Percentiles rank a stretch among this genome's conserved stretches.
These are phyloP conservation scores for Crithidia acanthocephali DNA, from an alignment of 208 protist species.

Conservation along the genomic window DNA sequence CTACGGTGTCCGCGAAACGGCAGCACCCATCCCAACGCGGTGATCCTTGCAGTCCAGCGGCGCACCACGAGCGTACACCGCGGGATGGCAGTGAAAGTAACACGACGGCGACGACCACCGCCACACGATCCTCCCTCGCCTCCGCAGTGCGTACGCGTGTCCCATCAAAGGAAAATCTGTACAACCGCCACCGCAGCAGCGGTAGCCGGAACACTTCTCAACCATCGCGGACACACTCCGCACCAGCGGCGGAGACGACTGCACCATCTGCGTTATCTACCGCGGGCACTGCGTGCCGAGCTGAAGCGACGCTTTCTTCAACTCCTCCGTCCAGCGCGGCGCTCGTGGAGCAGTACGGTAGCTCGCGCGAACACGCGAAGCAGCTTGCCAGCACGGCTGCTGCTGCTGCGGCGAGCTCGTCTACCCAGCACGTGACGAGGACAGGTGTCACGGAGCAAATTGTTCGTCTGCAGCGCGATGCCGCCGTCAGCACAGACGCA, in stretches of 20 bases:
- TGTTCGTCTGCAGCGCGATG: slow-evolving; percentile 10
- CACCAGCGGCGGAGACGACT: not conserved
- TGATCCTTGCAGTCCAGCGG: not conserved
- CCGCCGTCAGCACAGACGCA: slow-evolving; percentile 36
- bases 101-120: not conserved
- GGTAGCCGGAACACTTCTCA: not conserved
- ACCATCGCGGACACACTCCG: not conserved
- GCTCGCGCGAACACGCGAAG: not conserved
- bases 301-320: not conserved
- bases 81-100: slow-evolving; percentile 2
- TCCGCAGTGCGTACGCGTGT: slow-evolving; percentile 13
- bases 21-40: not conserved
- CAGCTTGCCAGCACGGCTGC: not conserved
- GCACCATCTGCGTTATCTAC: not conserved
- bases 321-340: not conserved
- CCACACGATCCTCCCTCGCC: not conserved
- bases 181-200: slow-evolving; percentile 8
- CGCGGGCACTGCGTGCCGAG: too few species aligned
- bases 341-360: slow-evolving; percentile 22
- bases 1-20: not conserved
- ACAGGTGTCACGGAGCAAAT: not conserved
- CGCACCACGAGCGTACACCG: not conserved
- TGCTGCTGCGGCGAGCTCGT: not conserved
- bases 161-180: slow-evolving; percentile 30
- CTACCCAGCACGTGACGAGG: not conserved